Conservation (phyloP, 2,329 filamentous ascomycete genomes). For the Ascochyta viciae-villosae region DNA sequence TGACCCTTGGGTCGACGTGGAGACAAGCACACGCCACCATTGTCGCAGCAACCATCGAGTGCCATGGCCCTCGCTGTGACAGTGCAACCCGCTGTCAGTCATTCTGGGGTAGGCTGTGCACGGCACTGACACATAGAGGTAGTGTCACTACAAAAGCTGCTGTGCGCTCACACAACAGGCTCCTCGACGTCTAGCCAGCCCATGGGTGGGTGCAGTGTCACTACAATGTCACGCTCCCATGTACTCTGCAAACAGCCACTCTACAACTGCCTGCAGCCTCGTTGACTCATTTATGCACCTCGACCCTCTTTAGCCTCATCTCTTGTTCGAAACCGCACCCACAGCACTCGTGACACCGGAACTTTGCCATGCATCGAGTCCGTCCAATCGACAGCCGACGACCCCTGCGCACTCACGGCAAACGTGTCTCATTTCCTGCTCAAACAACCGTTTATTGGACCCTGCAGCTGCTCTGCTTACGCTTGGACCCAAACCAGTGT, state of each 20-base stretch:
- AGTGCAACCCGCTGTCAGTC: conserved; percentile 9
- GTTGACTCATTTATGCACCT: conserved; percentile 10
- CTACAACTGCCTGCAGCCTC: conserved; percentile 2
- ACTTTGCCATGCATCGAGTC: conserved; percentile 16
- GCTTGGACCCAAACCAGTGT: conserved; percentile 13
- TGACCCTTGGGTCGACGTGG: conserved; percentile 10
- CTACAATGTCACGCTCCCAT: neutral
- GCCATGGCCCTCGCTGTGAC: conserved; percentile 6
- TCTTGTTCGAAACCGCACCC: conserved; percentile 18
- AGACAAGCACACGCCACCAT: conserved; percentile 17
- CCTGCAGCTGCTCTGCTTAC: conserved; percentile 32
- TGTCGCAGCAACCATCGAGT: conserved; percentile 12
- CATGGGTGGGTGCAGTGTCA: conserved; percentile 6
- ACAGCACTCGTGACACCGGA: conserved; percentile 29
- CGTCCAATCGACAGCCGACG: conserved; percentile 13
- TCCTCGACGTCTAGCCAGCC: conserved; percentile 14
- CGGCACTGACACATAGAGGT: conserved; percentile 25
- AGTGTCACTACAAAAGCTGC: conserved; percentile 5
- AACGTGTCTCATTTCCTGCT: conserved; percentile 17
- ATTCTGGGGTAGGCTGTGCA: conserved; percentile 20
- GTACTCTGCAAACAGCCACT: neutral
- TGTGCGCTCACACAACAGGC: conserved; percentile 9
- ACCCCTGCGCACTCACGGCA: conserved; percentile 16
- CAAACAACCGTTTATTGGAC: conserved; percentile 33
- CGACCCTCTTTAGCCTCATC: conserved; percentile 6